Conservation (phyloP, 139 green algal species). For the Picochlorum sp. region DNA sequence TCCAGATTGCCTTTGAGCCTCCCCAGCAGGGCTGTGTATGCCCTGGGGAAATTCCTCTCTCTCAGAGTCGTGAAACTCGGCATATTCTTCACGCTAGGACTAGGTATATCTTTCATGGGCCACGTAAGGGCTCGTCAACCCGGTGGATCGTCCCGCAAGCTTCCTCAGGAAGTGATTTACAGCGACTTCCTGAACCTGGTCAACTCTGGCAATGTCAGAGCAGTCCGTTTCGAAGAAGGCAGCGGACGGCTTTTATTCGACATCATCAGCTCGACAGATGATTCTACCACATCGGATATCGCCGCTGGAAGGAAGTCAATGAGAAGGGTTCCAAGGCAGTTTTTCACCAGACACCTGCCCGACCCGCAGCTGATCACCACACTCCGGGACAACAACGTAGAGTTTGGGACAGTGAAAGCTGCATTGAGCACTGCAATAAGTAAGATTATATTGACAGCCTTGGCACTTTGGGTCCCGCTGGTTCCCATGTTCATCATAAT, state of each 20-base stretch:
- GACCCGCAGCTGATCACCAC: conserved; percentile 37
- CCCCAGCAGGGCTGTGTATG: not conserved
- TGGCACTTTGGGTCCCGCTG: conserved; percentile 75
- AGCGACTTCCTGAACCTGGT: conserved; percentile 66
- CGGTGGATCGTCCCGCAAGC: not conserved
- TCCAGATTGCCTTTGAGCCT: not conserved
- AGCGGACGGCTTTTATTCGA: conserved; percentile 58
- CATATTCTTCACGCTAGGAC: not conserved
- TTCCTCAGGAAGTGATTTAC: conserved; percentile 45
- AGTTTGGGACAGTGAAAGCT: conserved; percentile 35
- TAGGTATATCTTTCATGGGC: not conserved
- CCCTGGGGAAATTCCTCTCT: not conserved
- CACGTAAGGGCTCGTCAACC: not conserved
- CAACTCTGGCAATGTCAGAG: conserved; percentile 38
- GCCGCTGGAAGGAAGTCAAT: conserved; percentile 1
- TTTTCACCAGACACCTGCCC: conserved; percentile 25
- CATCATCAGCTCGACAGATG: conserved; percentile 6
- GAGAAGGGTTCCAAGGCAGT: conserved; percentile 9
- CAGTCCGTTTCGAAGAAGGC: conserved; percentile 56
- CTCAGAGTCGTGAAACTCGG: not conserved
- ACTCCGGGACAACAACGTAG: conserved; percentile 30
- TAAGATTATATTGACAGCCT: conserved; percentile 23
- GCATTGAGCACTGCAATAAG: conserved; percentile 9
- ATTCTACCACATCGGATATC: not conserved
- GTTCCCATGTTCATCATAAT: conserved; percentile 70